Percentiles rank a stretch among this genome's conserved stretches.
phyloP scores from a whole-genome alignment of 2,329 filamentous ascomycete species.

The Cladosporium sp. region DNA sequence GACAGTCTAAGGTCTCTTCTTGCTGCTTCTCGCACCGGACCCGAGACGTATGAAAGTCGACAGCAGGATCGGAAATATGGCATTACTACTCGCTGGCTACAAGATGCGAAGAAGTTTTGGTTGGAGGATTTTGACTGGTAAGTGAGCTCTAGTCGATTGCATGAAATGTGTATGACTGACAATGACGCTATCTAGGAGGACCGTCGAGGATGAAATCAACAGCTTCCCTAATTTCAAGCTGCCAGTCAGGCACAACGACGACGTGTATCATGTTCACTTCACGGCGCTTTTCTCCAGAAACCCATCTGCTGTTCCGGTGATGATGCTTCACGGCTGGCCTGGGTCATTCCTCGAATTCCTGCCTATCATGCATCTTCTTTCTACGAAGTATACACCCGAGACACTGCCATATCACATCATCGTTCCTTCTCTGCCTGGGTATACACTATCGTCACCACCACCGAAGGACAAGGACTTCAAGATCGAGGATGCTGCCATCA shows the following conservation, averaged over 20 bases:
- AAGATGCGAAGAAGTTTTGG: slow-evolving; percentile 34
- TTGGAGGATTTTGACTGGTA: slow-evolving; percentile 32
- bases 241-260: slow-evolving; percentile 36
- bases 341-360: slow-evolving; percentile 35
- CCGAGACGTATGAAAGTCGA: slow-evolving; percentile 43
- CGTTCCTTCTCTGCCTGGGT: slow-evolving; percentile 51
- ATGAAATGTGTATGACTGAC: too few species aligned
- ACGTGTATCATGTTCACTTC: slow-evolving; percentile 47
- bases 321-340: slow-evolving; percentile 36
- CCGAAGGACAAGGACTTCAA: slow-evolving; percentile 44
- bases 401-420: slow-evolving; percentile 54
- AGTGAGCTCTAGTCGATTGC: not conserved
- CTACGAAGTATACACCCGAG: slow-evolving; percentile 44
- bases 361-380: slow-evolving; percentile 29
- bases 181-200: slow-evolving; percentile 26
- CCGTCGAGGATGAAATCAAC: slow-evolving; percentile 42
- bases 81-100: slow-evolving; percentile 46
- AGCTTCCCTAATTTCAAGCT: slow-evolving; percentile 49
- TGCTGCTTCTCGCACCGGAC: slow-evolving; percentile 37
- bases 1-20: not conserved
- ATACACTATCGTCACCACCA: slow-evolving; percentile 44
- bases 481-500: slow-evolving; percentile 35
- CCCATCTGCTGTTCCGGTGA: slow-evolving; percentile 31
- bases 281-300: slow-evolving; percentile 51
- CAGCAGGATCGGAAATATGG: slow-evolving; percentile 41